Base-by-base conservation (phyloP, 306 rosid species). In the Inga leiocalycina region DNA sequence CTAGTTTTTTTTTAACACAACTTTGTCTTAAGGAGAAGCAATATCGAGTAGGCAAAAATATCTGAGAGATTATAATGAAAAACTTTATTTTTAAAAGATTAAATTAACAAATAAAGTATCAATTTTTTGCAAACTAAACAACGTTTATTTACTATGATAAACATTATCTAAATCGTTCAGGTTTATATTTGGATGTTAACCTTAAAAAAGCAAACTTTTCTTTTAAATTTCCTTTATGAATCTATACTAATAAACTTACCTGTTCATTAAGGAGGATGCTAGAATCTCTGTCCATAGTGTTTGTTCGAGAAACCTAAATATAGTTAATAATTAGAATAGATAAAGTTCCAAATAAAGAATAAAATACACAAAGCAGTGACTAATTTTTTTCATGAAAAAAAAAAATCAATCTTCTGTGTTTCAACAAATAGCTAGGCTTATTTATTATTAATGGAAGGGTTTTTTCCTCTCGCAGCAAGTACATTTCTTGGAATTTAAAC, bases 251-350 rank as follows among this genome's bases (percentile, higher is more conserved):
- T 76, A 4, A 12, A 61, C 16, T 64, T 77, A 84, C 87, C 81
- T 84, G 87, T 48, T 73, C 68, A n/a, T 79, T 67, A n/a, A 10
- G 43, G 45, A 75, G 78, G 16, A 64, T 73, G 22, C 10, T 20
- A 46, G 71, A 56, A 32, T 77, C 74, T 78, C 79, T 81, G 73
- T 81, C 81, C 80, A 87, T 78, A 77, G 66, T 81, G 43, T 67
- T 71, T 59, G 71, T 14, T 22, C 79, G 83, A 10, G 59, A 24
- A 8, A 57, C 79, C 87, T 84, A 65, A 4, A 73, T 3, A 72
- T 20, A 71, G 54, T 71, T 30, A 44, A 19, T 43, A 79, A 8
- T 45, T 65, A 12, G 73, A 45, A 70, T 76, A 5, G 3, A 22
- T 4, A 57, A 39, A 20, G 43, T 19, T 9, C 8, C 1, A 2